Base-by-base conservation (phyloP, 2,329 filamentous ascomycete species). In the Diaporthe destruens region DNA sequence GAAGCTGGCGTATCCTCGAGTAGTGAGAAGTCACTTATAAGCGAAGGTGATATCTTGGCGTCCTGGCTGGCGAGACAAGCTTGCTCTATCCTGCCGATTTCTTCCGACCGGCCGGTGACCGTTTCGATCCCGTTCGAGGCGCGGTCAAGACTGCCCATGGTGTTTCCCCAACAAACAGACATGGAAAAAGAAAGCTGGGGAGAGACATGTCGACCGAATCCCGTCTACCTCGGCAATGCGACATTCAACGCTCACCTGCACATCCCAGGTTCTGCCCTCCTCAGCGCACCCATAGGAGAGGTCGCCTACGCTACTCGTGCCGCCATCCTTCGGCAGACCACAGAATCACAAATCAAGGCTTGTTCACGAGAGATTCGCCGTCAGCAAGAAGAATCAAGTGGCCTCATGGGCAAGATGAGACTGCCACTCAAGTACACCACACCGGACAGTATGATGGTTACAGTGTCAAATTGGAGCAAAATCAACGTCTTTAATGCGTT, bases 361-460 rank as follows among this genome's bases (percentile, higher is more conserved):
- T 42, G 42, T 20, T 65, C 59, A 6, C 59, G 59, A 1, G 59
- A 65, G 44, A 65, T 65, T 14, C 59, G 59, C 1, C 59, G 49
- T 3, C 18, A n/a, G 18, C 59, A 65, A 20, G 59, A 65, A 23
- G 59, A 65, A 18, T 29, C n/a, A 5, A 29, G 20, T 1, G 59
- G 42, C 20, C 6, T 47, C 12, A 7, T 65, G 59, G 20, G 59
- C 42, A 49, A 49, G 23, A 49, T 65, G 59, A 65, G 44, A 18
- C 42, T 65, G 29, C 59, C 59, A 3, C 59, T 65, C 18, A 49
- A 49, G 29, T 65, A 65, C 44, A 65, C 59, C 59, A 65, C 59
- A 23, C 42, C 59, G 11, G 59, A 65, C 29, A 65, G 59, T 29
- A 65, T 65, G 59, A 65, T 36, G 44, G 23, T 65, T 14, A 65